Evolutionary conservation across 805 yeast genomes (phyloP).

Genomic region (Citeromyces matritensis): DNA sequence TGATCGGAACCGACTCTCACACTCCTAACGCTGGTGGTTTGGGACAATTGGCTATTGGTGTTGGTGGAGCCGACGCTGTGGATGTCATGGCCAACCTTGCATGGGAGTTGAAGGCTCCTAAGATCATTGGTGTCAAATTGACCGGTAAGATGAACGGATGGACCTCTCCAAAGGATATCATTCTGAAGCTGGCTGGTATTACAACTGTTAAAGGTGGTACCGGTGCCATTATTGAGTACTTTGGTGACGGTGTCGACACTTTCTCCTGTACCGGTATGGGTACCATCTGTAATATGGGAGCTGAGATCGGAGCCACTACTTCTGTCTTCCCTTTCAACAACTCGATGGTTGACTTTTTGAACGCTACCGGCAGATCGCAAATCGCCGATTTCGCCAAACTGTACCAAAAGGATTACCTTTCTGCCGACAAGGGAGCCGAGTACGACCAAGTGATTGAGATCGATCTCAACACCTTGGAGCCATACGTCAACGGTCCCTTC

Average conservation of each 20-base stretch:
- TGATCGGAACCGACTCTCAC: slow-evolving; percentile 97
- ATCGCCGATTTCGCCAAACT: slow-evolving; percentile 62
- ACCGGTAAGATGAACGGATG: slow-evolving; percentile 85
- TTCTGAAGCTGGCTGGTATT: slow-evolving; percentile 81
- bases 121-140: slow-evolving; percentile 83
- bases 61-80: slow-evolving; percentile 99
- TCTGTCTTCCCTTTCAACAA: slow-evolving; percentile 85
- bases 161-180: slow-evolving; percentile 96
- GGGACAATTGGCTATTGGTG: slow-evolving; percentile 98
- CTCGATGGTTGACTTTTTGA: slow-evolving; percentile 38
- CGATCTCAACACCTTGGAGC: slow-evolving; percentile 76
- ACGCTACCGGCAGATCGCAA: slow-evolving; percentile 72
- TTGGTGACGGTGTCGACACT: slow-evolving; percentile 83
- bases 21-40: slow-evolving; percentile 99
- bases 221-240: slow-evolving; percentile 90
- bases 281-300: slow-evolving; percentile 99
- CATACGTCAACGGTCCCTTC: slow-evolving; percentile 94
- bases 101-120: slow-evolving; percentile 98
- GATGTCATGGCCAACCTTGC: slow-evolving; percentile 95
- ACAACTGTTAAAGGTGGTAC: slow-evolving; percentile 97
- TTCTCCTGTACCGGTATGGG: slow-evolving; percentile 98
- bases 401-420: slow-evolving; percentile 33
- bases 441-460: slow-evolving; percentile 90
- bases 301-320: slow-evolving; percentile 98
- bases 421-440: slow-evolving; percentile 78